phyloP scores from a whole-genome alignment of 1,139 yeast genomes.

The Magnusiomyces sp. region DNA sequence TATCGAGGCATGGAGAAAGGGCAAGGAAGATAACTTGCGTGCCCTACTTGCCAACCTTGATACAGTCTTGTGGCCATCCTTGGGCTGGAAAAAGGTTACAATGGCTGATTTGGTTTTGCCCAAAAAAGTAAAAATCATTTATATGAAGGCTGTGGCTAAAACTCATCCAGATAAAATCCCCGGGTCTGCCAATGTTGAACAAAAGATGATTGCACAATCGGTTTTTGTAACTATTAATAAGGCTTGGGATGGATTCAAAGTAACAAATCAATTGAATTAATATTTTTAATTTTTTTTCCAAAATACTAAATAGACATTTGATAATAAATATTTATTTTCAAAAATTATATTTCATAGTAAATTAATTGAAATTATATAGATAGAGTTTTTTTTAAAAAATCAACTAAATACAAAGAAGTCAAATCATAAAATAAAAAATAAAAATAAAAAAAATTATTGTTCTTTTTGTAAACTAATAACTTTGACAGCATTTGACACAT shows the following conservation, averaged over 20 bases:
- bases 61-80: constrained; percentile 50
- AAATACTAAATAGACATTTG: not conserved
- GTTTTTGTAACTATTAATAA: constrained; percentile 76
- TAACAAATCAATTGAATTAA: constrained; percentile 40
- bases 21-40: constrained; percentile 72
- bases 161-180: constrained; percentile 91
- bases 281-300: not conserved
- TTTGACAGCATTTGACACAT: too few relatives aligned
- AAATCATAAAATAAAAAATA: too few relatives aligned
- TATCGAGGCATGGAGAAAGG: constrained; percentile 57
- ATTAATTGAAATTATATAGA: too few relatives aligned
- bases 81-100: constrained; percentile 56
- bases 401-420: too few relatives aligned
- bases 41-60: constrained; percentile 63
- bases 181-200: constrained; percentile 48
- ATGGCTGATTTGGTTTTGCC: constrained; percentile 76
- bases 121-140: constrained; percentile 78
- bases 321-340: not conserved
- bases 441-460: too few relatives aligned
- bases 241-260: constrained; percentile 87
- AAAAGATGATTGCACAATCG: constrained; percentile 75
- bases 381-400: too few relatives aligned
- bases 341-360: too few relatives aligned
- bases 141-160: constrained; percentile 87
- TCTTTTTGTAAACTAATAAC: too few relatives aligned